A percentile compares a stretch with the other conserved stretches of the same genome.
Evolutionary conservation across 306 rosid genomes (phyloP).

Genomic region (Lotus japonicus): DNA sequence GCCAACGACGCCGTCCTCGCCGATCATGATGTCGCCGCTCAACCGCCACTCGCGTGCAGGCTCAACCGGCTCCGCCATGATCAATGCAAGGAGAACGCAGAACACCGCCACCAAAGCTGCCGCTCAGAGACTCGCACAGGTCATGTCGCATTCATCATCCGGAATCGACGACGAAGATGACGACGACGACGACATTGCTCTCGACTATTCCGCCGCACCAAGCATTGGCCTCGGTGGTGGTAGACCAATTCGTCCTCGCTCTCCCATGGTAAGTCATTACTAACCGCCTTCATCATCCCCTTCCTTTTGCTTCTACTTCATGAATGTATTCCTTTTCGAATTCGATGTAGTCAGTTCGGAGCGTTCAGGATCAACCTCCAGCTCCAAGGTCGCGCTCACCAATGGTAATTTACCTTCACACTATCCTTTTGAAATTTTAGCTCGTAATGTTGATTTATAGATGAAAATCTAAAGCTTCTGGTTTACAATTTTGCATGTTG

Average conservation of each 20-base stretch:
- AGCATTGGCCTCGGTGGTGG: constrained; percentile 74
- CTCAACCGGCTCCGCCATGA: constrained; percentile 41
- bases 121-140: constrained; percentile 96
- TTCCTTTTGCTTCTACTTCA: too few relatives aligned
- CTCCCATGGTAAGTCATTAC: constrained; percentile 51
- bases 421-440: neutral
- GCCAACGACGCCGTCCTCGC: constrained; percentile 50
- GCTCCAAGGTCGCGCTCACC: constrained; percentile 33
- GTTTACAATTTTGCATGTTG: neutral
- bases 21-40: constrained; percentile 29
- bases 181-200: constrained; percentile 57
- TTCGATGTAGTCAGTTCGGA: too few relatives aligned
- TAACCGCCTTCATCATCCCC: neutral
- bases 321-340: too few relatives aligned
- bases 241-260: constrained; percentile 52
- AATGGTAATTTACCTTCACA: constrained; percentile 21
- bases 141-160: constrained; percentile 56
- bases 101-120: constrained; percentile 77
- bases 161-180: constrained; percentile 47
- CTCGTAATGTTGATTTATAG: neutral
- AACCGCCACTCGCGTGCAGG: constrained; percentile 48
- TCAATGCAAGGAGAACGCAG: constrained; percentile 48
- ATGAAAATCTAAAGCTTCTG: neutral
- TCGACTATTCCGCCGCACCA: constrained; percentile 45
- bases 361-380: constrained; percentile 26